Conservation (phyloP, 2,329 filamentous ascomycete species). For the Penicillium vulpinum region DNA sequence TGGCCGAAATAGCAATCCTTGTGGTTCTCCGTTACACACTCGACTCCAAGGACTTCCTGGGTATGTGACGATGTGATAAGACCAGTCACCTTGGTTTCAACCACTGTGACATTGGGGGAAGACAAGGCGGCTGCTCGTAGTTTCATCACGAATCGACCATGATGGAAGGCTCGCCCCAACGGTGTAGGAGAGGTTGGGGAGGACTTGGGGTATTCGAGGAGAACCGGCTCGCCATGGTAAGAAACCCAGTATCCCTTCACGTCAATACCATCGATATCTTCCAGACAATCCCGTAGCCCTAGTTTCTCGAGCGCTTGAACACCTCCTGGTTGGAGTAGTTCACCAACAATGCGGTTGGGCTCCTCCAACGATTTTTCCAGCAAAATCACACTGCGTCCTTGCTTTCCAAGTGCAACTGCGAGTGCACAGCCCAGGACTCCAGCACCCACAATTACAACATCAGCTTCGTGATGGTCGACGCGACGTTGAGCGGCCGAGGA, state of each 20-base stretch:
- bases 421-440: conserved; percentile 86
- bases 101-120: conserved; percentile 80
- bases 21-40: conserved; percentile 64
- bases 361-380: conserved; percentile 88
- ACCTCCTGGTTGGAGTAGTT: conserved; percentile 90
- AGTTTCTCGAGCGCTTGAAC: conserved; percentile 76
- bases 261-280: conserved; percentile 81
- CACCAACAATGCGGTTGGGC: conserved; percentile 93
- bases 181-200: conserved; percentile 52
- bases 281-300: conserved; percentile 77
- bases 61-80: conserved; percentile 70
- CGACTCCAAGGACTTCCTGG: conserved; percentile 77
- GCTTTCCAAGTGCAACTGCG: conserved; percentile 79
- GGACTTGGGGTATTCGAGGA: conserved; percentile 76
- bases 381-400: conserved; percentile 86
- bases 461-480: conserved; percentile 62
- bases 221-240: conserved; percentile 71
- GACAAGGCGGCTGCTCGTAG: conserved; percentile 72
- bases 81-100: conserved; percentile 83
- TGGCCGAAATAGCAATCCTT: conserved; percentile 83
- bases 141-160: conserved; percentile 86
- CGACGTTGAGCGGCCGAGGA: conserved; percentile 48
- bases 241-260: conserved; percentile 86
- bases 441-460: conserved; percentile 89
- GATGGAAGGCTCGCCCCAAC: conserved; percentile 83